phyloP scores from a whole-genome alignment of 2,329 filamentous ascomycete genomes.

The Aspergillus ochraceus region DNA sequence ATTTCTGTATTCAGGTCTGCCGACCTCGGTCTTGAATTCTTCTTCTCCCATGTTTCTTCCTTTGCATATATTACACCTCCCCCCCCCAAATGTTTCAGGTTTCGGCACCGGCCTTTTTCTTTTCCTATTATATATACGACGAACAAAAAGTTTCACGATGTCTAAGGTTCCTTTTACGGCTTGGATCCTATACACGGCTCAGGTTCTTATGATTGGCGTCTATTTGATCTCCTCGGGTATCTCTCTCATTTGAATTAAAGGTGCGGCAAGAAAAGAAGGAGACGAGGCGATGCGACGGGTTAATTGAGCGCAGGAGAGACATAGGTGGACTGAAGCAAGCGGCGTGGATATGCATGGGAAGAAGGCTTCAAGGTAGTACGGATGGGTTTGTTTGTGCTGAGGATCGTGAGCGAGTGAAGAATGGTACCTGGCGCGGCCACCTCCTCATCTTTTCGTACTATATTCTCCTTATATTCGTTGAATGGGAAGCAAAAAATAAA shows the following conservation, averaged over 20 bases:
- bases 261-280: slow-evolving; percentile 37
- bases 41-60: slow-evolving; percentile 30
- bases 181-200: slow-evolving; percentile 35
- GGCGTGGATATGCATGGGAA: slow-evolving; percentile 26
- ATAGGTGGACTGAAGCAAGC: slow-evolving; percentile 31
- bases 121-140: slow-evolving; percentile 44
- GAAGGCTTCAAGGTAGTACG: slow-evolving; percentile 25
- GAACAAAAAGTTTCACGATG: slow-evolving; percentile 43
- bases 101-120: slow-evolving; percentile 28
- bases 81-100: slow-evolving; percentile 25
- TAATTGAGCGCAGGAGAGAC: slow-evolving; percentile 28
- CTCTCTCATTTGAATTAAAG: slow-evolving; percentile 33
- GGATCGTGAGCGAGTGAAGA: slow-evolving; percentile 19
- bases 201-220: slow-evolving; percentile 45
- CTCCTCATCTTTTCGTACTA: slow-evolving; percentile 23
- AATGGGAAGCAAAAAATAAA: slow-evolving; percentile 23
- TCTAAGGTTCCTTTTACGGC: slow-evolving; percentile 33
- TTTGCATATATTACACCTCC: slow-evolving; percentile 41
- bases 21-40: slow-evolving; percentile 24
- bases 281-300: slow-evolving; percentile 33
- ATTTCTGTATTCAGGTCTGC: slow-evolving; percentile 33
- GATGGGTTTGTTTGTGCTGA: slow-evolving; percentile 28
- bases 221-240: slow-evolving; percentile 39
- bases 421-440: slow-evolving; percentile 23
- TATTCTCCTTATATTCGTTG: slow-evolving; percentile 19